Evolutionary conservation across 2,329 filamentous ascomycete genomes (phyloP), one percentile per base, ranked within the genome.

Genomic region (Rhynchosporium graminicola): DNA sequence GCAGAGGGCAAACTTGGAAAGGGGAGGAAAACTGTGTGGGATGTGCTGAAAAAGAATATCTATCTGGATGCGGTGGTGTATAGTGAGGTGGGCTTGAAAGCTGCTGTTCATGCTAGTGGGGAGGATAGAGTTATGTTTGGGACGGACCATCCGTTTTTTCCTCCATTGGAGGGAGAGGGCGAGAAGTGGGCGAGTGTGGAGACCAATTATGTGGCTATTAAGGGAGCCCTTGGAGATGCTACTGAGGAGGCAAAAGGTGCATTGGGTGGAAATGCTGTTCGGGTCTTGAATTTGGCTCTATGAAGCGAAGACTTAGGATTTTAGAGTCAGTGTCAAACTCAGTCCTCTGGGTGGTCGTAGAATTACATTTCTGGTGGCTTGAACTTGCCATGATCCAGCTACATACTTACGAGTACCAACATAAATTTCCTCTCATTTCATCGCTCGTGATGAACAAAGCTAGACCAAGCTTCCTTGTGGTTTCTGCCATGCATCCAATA

Each of bases 61-160:
- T 95, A 92, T 73, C 82, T 97, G 1, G 92, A 97, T 76, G 92
- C 92, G 0, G 92, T 96, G 13, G 84, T 96, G 6, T 92, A 95
- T 75, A 90, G 88, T 0, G 85, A 89, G 52, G 85, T 91, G 9
- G 90, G 89, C 0, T 74, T 93, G 61, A 86, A 83, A 69, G 88
- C 89, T 1, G 90, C 90, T 0, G 81, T 91, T 2, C 83, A 87
- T 28, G 88, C 87, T 0, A 83, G 82, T 63, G 89, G 89, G 0
- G 79, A 80, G 0, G 89, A 92, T 69, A 80, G 89, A 63, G 76
- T 94, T 57, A 83, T 94, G 80, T 94, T 94, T 76, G 91, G 90
- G 31, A 93, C 90, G 0, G 90, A 93, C 73, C 89, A 93, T 74
- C 90, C 90, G 0, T 93, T 94, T 77, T 94, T 94, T 75, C 90